Conservation (phyloP, 768 basidiomycete genomes). For the Lactarius sanguifluus region DNA sequence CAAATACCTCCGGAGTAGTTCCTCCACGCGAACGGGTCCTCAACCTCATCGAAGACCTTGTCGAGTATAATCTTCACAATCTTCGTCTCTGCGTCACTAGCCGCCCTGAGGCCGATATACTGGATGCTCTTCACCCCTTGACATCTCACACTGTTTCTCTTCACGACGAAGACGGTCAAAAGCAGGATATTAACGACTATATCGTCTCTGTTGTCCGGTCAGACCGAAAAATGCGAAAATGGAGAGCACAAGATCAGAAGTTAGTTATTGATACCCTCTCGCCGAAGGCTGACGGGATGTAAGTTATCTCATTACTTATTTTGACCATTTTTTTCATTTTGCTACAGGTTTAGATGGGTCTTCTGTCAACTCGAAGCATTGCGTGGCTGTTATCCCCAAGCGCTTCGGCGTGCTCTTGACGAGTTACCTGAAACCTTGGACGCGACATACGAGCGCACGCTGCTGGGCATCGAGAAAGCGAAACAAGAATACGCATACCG, state of each 20-base stretch:
- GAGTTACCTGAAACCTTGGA: slow-evolving; percentile 9
- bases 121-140: neutral
- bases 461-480: slow-evolving; percentile 12
- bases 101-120: slow-evolving; percentile 14
- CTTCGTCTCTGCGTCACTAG: slow-evolving; percentile 12
- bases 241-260: slow-evolving; percentile 9
- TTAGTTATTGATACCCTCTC: slow-evolving; percentile 9
- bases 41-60: neutral
- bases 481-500: neutral
- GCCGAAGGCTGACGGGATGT: slow-evolving; percentile 16
- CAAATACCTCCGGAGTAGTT: slow-evolving; percentile 1
- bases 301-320: neutral
- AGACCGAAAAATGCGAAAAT: neutral
- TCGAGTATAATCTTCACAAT: slow-evolving; percentile 5
- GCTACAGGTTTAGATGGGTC: slow-evolving; percentile 14
- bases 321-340: neutral
- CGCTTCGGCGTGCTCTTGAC: neutral
- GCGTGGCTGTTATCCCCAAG: neutral
- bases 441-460: slow-evolving; percentile 7
- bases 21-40: slow-evolving; percentile 13
- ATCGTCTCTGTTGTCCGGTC: neutral
- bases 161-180: slow-evolving; percentile 16
- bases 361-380: slow-evolving; percentile 15
- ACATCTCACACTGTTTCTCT: slow-evolving; percentile 2
- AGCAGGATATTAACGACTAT: slow-evolving; percentile 2